A percentile compares a stretch with the other conserved stretches of the same genome.
These are phyloP conservation scores for Deakozyma indianensis DNA, from an alignment of 805 yeast genomes.

Conservation along the genomic window DNA sequence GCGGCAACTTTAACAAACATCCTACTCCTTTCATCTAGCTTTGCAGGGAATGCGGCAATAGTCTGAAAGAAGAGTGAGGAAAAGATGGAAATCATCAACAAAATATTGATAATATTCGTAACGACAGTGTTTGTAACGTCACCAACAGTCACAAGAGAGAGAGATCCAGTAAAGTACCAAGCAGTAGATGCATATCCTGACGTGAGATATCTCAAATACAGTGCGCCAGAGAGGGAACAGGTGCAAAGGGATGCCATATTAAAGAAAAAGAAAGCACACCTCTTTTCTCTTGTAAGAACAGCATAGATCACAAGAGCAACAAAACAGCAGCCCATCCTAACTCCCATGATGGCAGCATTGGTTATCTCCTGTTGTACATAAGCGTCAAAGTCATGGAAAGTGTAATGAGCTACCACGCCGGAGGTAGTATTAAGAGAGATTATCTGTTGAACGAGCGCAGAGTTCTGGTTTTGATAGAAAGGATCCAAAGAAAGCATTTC, in stretches of 20 bases:
- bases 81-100: background rate
- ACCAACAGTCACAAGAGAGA: background rate
- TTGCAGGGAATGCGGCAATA: background rate
- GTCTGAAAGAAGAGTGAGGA: background rate
- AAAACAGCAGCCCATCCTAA: background rate
- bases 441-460: background rate
- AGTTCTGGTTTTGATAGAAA: background rate
- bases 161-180: background rate
- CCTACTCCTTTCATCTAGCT: background rate
- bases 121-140: background rate
- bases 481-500: too few relatives aligned
- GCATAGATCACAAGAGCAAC: background rate
- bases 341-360: background rate
- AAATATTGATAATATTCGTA: background rate
- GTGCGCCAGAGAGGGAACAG: background rate
- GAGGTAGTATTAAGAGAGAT: background rate
- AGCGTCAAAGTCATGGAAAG: background rate
- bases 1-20: background rate
- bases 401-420: background rate
- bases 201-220: background rate
- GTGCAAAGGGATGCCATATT: background rate
- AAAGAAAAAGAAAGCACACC: background rate
- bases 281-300: background rate
- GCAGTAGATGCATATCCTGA: background rate
- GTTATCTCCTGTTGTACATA: background rate